phyloP scores from a whole-genome alignment of 2,329 filamentous ascomycete genomes.

The Diaporthe humulicola region DNA sequence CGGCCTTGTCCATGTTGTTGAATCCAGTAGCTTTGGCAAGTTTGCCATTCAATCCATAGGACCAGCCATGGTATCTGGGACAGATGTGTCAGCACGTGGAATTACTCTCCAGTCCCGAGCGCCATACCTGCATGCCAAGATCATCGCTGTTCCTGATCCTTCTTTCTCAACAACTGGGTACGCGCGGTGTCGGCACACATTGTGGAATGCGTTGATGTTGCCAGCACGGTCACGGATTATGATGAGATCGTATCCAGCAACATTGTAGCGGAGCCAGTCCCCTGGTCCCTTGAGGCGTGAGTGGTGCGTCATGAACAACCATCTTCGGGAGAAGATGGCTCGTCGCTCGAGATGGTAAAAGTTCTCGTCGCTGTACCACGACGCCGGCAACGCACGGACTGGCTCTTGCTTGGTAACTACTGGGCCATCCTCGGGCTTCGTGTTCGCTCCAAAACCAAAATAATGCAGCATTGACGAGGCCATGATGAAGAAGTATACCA shows the following conservation, averaged over 20 bases:
- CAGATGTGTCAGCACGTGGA: neutral
- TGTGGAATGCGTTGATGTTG: slow-evolving; percentile 56
- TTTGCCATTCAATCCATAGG: slow-evolving; percentile 56
- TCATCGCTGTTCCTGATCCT: slow-evolving; percentile 53
- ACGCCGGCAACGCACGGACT: slow-evolving; percentile 50
- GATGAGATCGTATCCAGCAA: slow-evolving; percentile 55
- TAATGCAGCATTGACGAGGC: slow-evolving; percentile 30
- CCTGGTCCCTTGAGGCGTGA: slow-evolving; percentile 52
- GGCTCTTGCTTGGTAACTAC: slow-evolving; percentile 41
- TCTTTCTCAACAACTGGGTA: slow-evolving; percentile 55
- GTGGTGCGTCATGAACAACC: slow-evolving; percentile 52
- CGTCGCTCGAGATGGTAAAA: slow-evolving; percentile 59
- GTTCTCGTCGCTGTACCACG: slow-evolving; percentile 56
- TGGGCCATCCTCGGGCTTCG: slow-evolving; percentile 41
- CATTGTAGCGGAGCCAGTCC: slow-evolving; percentile 50
- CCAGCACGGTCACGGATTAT: slow-evolving; percentile 51
- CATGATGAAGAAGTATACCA: slow-evolving; percentile 4
- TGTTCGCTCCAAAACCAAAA: slow-evolving; percentile 24
- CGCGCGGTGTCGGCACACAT: slow-evolving; percentile 58
- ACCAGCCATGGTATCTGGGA: slow-evolving; percentile 48
- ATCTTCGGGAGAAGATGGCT: slow-evolving; percentile 57
- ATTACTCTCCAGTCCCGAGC: slow-evolving; percentile 37
- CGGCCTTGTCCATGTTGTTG: slow-evolving; percentile 52
- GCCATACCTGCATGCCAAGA: slow-evolving; percentile 59
- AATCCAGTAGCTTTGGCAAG: slow-evolving; percentile 58